phyloP scores from a whole-genome alignment of 2,329 filamentous ascomycete species.

The Elsinoe necatrix region DNA sequence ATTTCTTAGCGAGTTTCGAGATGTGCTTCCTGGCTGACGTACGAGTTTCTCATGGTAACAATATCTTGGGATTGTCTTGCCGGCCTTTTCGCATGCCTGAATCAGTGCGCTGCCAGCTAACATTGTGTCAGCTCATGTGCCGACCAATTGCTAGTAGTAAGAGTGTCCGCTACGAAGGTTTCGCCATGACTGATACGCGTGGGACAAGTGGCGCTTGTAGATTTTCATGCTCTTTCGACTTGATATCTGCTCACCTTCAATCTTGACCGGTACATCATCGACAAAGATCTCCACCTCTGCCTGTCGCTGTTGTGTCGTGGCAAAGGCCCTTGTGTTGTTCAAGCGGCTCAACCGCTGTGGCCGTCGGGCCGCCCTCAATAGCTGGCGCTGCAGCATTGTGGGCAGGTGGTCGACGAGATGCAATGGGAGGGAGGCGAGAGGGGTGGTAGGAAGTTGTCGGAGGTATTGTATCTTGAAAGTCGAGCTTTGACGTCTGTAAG shows the following conservation, averaged over 20 bases:
- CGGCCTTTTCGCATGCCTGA: slow-evolving; percentile 98
- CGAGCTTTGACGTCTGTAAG: slow-evolving; percentile 5
- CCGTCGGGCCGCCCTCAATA: slow-evolving; percentile 54
- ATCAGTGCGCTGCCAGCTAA: slow-evolving; percentile 92
- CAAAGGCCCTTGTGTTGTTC: slow-evolving; percentile 67
- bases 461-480: slow-evolving; percentile 1
- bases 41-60: slow-evolving; percentile 97
- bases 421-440: slow-evolving; percentile 19
- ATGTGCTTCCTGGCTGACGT: background rate
- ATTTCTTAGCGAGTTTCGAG: background rate
- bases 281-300: slow-evolving; percentile 79
- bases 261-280: slow-evolving; percentile 98
- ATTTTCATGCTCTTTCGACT: background rate
- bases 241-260: slow-evolving; percentile 63
- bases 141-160: slow-evolving; percentile 16
- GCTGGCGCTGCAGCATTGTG: slow-evolving; percentile 56
- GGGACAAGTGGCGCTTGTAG: background rate
- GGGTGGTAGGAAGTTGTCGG: slow-evolving; percentile 10
- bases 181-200: background rate
- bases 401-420: slow-evolving; percentile 18
- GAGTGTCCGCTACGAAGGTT: slow-evolving; percentile 3
- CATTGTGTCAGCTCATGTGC: slow-evolving; percentile 30
- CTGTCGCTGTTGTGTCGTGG: slow-evolving; percentile 65
- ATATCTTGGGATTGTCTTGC: slow-evolving; percentile 85
- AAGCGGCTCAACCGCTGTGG: slow-evolving; percentile 44